Base-by-base conservation (phyloP, 768 basidiomycete species). In the Gymnopilus dilepis region DNA sequence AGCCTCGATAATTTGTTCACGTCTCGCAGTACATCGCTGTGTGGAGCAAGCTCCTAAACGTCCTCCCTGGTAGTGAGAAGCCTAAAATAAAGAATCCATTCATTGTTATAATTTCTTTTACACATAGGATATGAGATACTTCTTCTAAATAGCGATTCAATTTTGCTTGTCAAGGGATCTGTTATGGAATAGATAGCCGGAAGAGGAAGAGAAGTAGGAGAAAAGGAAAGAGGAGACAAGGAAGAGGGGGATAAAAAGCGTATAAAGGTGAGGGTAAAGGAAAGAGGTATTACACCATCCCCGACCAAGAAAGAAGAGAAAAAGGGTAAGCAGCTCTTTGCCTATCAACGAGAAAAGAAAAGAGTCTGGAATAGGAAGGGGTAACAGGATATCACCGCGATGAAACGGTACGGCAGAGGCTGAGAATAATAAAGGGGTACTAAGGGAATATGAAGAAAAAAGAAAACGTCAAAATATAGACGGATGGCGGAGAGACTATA, bases 111-210 rank as follows among this genome's bases (percentile, higher is more conserved):
- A 58, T 58, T 48, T 58, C 57, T 40, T 37, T 50, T 58, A 58
- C 57, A 58, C 57, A 58, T 58, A 58, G 57, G 22, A 58, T 58
- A 58, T 58, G 57, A 58, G 47, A 50, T 58, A 58, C 45, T 58
- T 58, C 57, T 58, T 58, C 57, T 58, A 58, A 58, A 58, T 58
- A 58, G 26, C 37, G 37, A 58, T 28, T 58, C 47, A 13, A 33
- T 58, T 28, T 56, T 41, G 60, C 48, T 61, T 38, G 53, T 53
- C 26, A 50, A 48, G 54, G 40, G 45, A 19, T 19, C n/a, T 56
- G 60, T 56, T 21, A 45, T 56, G 43, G 40, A 43, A 61, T 62
- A 43, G 41, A 42, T 57, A 57, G 38, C 19, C 48, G 47, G 22
- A 42, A 17, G 19, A 34, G 40, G 28, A n/a, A 26, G 21, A 42